Evolutionary conservation across 352 stramenopile species (phyloP).

Genomic region (Phytophthora palmivora): DNA sequence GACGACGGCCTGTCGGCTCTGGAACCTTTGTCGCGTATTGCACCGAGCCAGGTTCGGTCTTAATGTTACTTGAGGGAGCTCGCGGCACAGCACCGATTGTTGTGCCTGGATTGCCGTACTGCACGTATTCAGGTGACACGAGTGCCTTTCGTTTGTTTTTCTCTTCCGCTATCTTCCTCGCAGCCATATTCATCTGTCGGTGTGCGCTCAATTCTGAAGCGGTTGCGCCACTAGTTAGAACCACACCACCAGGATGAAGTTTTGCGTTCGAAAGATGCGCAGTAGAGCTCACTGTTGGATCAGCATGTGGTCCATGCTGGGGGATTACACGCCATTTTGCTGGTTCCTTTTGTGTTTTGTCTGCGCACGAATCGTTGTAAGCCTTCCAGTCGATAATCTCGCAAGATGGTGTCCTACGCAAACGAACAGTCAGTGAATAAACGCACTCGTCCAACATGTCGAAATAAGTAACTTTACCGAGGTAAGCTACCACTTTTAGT

Average conservation of each 20-base stretch:
- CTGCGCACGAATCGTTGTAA: constrained; percentile 73
- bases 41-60: constrained; percentile 31
- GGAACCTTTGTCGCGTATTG: constrained; percentile 63
- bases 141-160: constrained; percentile 87
- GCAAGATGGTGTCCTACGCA: constrained; percentile 58
- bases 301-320: constrained; percentile 74
- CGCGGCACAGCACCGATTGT: constrained; percentile 2
- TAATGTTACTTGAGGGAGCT: constrained; percentile 19
- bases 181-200: constrained; percentile 51
- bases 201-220: constrained; percentile 39
- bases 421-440: constrained; percentile 2
- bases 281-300: constrained; percentile 25
- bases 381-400: constrained; percentile 90
- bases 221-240: not conserved
- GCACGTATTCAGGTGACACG: constrained; percentile 84
- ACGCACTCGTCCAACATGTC: not conserved
- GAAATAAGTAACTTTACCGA: constrained; percentile 31
- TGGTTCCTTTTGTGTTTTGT: constrained; percentile 66
- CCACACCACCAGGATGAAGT: constrained; percentile 29
- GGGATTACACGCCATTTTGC: constrained; percentile 83
- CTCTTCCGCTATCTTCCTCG: constrained; percentile 60
- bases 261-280: constrained; percentile 21
- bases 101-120: constrained; percentile 55
- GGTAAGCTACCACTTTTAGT: constrained; percentile 30
- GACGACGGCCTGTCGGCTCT: constrained; percentile 64